Conservation (phyloP, 352 stramenopile species). For the Pythium plurisporium region DNA sequence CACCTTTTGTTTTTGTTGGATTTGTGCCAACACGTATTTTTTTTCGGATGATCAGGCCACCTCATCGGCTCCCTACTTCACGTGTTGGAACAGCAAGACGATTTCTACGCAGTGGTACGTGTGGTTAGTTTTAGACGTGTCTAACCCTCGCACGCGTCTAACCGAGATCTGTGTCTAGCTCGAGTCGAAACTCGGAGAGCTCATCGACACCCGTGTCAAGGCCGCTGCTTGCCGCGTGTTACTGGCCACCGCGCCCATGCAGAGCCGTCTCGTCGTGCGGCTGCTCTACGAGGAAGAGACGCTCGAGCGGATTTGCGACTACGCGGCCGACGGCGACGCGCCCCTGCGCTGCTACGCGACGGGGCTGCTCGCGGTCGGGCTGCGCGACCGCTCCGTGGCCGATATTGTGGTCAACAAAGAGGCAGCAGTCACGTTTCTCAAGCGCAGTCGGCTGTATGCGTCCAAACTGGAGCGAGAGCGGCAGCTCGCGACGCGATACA, state of each 20-base stretch:
- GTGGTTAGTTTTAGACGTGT: not conserved
- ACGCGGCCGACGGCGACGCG: conserved; percentile 49
- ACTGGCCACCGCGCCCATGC: conserved; percentile 67
- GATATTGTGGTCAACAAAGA: conserved; percentile 84
- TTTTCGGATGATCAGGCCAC: too few species aligned
- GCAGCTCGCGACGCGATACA: conserved; percentile 69
- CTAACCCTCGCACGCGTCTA: too few species aligned
- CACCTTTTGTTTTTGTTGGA: too few species aligned
- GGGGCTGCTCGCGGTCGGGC: conserved; percentile 62
- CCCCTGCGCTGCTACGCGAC: conserved; percentile 72
- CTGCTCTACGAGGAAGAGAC: conserved; percentile 79
- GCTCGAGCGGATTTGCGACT: conserved; percentile 66
- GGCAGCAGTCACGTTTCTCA: conserved; percentile 64
- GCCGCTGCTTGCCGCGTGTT: conserved; percentile 67
- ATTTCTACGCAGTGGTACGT: conserved; percentile 76
- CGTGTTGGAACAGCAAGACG: conserved; percentile 75
- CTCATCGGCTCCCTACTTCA: conserved; percentile 75
- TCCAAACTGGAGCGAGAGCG: conserved; percentile 72
- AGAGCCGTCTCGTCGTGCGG: conserved; percentile 68
- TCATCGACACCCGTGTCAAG: conserved; percentile 55
- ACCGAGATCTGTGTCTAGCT: too few species aligned
- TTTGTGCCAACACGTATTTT: too few species aligned
- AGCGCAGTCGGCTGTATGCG: conserved; percentile 66
- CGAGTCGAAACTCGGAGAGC: conserved; percentile 58
- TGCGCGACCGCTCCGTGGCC: conserved; percentile 75